Evolutionary conservation across 805 yeast species (phyloP).

Genomic region (Lipomyces chichibuensis): DNA sequence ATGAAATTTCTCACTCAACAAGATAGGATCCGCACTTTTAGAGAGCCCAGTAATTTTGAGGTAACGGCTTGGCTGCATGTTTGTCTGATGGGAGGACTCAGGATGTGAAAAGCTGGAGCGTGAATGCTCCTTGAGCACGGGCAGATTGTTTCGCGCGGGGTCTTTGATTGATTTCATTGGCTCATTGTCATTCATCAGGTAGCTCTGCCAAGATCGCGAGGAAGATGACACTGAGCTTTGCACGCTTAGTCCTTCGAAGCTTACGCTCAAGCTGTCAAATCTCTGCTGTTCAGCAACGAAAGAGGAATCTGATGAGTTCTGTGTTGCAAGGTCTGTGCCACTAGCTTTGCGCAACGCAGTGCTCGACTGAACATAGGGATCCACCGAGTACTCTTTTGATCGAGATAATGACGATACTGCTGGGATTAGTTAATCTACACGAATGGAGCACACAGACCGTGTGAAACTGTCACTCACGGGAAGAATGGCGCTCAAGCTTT

Average conservation of each 20-base stretch:
- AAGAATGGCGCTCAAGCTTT: constrained; percentile 5
- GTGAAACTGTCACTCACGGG: neutral
- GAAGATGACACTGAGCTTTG: constrained; percentile 23
- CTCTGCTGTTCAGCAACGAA: constrained; percentile 18
- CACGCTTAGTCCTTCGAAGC: constrained; percentile 22
- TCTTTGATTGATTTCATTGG: constrained; percentile 6
- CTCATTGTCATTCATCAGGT: neutral
- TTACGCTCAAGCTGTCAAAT: constrained; percentile 14
- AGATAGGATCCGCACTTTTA: constrained; percentile 21
- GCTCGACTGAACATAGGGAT: neutral
- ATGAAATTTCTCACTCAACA: constrained; percentile 20
- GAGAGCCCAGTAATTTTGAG: constrained; percentile 29
- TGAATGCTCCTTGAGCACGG: constrained; percentile 22
- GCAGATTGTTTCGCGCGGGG: constrained; percentile 1
- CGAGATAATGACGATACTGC: neutral
- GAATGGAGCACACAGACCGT: neutral
- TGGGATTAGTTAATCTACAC: neutral
- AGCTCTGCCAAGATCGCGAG: constrained; percentile 22
- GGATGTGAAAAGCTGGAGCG: constrained; percentile 12
- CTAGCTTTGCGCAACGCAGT: neutral
- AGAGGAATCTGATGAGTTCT: constrained; percentile 19
- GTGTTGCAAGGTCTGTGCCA: constrained; percentile 9
- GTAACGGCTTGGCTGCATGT: constrained; percentile 25
- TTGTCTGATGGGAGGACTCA: neutral
- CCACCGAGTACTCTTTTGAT: neutral